Conservation (phyloP, 495 filamentous ascomycete genomes). For the Trichoderma reesei region DNA sequence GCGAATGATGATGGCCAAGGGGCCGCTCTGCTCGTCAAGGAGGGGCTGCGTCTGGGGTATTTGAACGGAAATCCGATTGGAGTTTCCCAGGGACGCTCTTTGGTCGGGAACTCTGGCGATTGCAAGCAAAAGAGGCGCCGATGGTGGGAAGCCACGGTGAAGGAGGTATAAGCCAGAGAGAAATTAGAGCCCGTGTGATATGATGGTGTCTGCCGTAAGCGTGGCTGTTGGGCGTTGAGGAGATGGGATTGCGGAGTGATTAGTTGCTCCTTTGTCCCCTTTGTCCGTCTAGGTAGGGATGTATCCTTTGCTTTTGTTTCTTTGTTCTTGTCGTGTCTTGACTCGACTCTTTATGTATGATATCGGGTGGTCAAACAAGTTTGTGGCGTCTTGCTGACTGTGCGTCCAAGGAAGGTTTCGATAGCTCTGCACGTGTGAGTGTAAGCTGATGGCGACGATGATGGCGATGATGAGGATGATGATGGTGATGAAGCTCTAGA, state of each 20-base stretch:
- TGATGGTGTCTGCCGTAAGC: not conserved
- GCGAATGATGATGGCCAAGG: not conserved
- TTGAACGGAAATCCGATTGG: too few relatives aligned
- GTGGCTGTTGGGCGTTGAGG: too few relatives aligned
- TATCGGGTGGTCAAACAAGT: too few relatives aligned
- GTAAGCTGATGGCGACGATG: slow-evolving; percentile 8
- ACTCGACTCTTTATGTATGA: too few relatives aligned
- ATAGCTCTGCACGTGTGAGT: slow-evolving; percentile 10
- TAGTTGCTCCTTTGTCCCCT: too few relatives aligned
- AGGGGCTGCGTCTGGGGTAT: not conserved
- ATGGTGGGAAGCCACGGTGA: not conserved
- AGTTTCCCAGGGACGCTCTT: not conserved
- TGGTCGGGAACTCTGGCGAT: not conserved
- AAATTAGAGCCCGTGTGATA: not conserved
- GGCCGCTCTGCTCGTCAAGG: slow-evolving; percentile 3
- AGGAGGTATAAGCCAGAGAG: not conserved
- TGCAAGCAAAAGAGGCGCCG: not conserved
- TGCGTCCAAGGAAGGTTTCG: not conserved
- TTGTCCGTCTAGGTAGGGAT: too few relatives aligned
- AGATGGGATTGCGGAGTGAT: too few relatives aligned
- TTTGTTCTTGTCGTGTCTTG: too few relatives aligned
- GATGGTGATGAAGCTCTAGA: too few relatives aligned
- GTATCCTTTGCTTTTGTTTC: too few relatives aligned
- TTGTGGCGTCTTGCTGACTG: not conserved
- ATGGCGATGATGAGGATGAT: too few relatives aligned